These are phyloP conservation scores for Halocafeteria seosinensis DNA, from an alignment of 108 stramenopile genomes.

Conservation along the genomic window DNA sequence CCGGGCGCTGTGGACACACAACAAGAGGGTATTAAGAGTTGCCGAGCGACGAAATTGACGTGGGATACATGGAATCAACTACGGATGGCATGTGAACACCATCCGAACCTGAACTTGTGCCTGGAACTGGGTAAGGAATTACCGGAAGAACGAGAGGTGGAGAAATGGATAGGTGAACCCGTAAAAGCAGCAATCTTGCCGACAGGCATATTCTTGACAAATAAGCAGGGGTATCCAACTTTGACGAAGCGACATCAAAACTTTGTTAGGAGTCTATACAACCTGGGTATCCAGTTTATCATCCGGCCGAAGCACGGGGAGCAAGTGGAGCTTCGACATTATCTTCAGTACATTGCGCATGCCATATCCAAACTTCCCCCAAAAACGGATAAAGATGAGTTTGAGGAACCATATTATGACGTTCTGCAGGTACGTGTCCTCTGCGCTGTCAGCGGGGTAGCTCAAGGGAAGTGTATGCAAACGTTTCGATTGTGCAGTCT, in stretches of 20 bases:
- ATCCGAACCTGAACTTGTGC: constrained; percentile 14
- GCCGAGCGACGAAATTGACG: too few species aligned
- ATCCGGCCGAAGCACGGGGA: too few species aligned
- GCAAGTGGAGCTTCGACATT: too few species aligned
- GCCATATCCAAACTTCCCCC: constrained; percentile 37
- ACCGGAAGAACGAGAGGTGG: constrained; percentile 10
- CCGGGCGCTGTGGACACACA: too few species aligned
- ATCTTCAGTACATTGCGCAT: constrained; percentile 73
- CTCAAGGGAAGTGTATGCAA: too few species aligned
- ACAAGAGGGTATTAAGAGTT: too few species aligned
- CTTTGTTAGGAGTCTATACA: constrained; percentile 13
- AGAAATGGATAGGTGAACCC: constrained; percentile 41
- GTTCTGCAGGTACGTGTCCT: constrained; percentile 75
- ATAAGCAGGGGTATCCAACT: constrained; percentile 34
- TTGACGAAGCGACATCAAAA: constrained; percentile 26
- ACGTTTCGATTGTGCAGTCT: too few species aligned
- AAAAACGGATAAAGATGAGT: constrained; percentile 42
- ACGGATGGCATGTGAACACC: too few species aligned
- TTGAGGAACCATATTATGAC: constrained; percentile 65
- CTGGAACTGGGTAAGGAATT: constrained; percentile 33
- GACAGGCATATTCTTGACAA: constrained; percentile 28
- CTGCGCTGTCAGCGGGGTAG: too few species aligned
- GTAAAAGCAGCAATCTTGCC: constrained; percentile 28
- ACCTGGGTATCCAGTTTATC: constrained; percentile 19
- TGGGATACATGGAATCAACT: too few species aligned